Base-by-base conservation (phyloP, 2,329 filamentous ascomycete species). In the Emmonsia crescens region DNA sequence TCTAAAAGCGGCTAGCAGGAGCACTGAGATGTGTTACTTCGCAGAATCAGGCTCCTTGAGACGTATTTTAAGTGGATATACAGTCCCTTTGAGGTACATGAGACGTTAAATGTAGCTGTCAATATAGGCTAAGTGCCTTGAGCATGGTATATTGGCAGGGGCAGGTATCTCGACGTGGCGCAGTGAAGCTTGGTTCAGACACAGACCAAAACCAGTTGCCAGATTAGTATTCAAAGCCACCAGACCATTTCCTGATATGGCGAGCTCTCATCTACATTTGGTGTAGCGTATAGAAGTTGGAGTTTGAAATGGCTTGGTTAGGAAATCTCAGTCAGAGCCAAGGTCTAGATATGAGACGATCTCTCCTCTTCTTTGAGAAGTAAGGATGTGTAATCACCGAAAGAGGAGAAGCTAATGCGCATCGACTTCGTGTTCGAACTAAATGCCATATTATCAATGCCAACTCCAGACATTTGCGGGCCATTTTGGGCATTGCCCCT, bases 101-200 rank as follows among this genome's bases (percentile, higher is more conserved):
- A 60, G 63, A 64, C 63, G 63, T 59, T 60, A 63, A 60, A 55
- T 51, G 63, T 64, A 62, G 59, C 63, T 64, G 58, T 58, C 60
- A 57, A 46, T 27, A 27, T 21, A 46, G 42, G 54, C 60, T 60
- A 62, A 60, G 60, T 36, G 38, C 51, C 12, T 21, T 51, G 46
- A 58, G n/a, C 24, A 60, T 60, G 51, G 52, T 16, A 24, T 38
- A 31, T 10, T 36, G 27, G 33, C 62, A 54, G 40, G 46, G 38
- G 29, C 19, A 52, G 27, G 24, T 44, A 16, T 49, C 14, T 42
- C 44, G 19, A 29, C 8, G 21, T 24, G 52, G 48, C 52, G 57
- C 60, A 57, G 60, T 58, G 52, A 64, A 57, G 62, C 60, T 54
- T 40, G 51, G 61, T 49, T 52, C 60, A 33, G 57, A 55, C 60